Evolutionary conservation across 129 eudicot genomes (phyloP).

Genomic region (Lonicera japonica): DNA sequence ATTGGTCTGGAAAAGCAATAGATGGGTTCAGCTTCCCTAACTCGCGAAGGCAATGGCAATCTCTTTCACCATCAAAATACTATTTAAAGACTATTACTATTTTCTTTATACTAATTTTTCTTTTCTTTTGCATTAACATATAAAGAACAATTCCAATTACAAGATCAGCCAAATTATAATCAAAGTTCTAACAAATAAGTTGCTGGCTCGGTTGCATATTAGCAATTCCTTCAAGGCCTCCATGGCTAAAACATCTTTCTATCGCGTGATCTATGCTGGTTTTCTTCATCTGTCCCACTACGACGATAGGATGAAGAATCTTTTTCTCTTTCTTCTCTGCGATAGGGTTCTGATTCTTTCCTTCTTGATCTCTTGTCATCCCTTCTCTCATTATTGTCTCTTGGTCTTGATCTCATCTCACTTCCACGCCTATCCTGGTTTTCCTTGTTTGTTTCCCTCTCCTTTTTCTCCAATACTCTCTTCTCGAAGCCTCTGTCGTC

Average conservation of each 20-base stretch:
- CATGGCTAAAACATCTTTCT: background rate
- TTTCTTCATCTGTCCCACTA: background rate
- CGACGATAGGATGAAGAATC: background rate
- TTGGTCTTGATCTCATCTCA: slow-evolving; percentile 20
- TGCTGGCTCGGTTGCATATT: background rate
- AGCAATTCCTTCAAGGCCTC: background rate
- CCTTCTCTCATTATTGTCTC: slow-evolving; percentile 18
- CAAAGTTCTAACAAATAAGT: too few species aligned
- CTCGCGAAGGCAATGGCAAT: too few species aligned
- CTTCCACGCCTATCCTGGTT: slow-evolving; percentile 5
- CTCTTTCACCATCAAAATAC: too few species aligned
- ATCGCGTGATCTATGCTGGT: background rate
- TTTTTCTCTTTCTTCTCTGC: background rate
- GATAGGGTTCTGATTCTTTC: slow-evolving; percentile 13
- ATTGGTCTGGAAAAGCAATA: too few species aligned
- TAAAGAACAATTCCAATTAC: too few species aligned
- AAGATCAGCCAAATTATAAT: too few species aligned
- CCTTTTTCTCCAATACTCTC: slow-evolving; percentile 4
- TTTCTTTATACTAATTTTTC: too few species aligned
- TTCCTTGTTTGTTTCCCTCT: background rate
- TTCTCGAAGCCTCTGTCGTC: slow-evolving; percentile 12
- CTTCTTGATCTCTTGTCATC: slow-evolving; percentile 25
- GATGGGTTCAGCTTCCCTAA: too few species aligned
- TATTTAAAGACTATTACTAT: too few species aligned
- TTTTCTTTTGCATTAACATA: too few species aligned